These are phyloP conservation scores for Aspergillus sp. DNA, from an alignment of 2,329 filamentous ascomycete species.

Conservation along the genomic window DNA sequence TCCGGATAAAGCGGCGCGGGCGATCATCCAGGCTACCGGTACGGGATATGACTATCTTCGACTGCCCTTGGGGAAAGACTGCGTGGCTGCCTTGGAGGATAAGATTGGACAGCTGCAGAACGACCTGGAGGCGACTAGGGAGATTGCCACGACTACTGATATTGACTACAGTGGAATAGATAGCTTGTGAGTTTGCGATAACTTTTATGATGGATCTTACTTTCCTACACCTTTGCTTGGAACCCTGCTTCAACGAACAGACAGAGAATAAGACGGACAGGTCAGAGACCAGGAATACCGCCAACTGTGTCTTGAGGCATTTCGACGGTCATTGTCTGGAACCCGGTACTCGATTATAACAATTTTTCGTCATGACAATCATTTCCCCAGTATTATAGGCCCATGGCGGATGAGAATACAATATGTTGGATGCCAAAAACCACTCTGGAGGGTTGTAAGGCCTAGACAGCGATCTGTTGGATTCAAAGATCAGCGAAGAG, in stretches of 20 bases:
- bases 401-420: not conserved
- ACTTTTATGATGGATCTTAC: not conserved
- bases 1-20: slow-evolving; percentile 1
- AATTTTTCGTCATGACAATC: not conserved
- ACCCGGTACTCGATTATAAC: too few species aligned
- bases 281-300: not conserved
- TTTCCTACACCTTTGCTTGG: too few species aligned
- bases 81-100: slow-evolving; percentile 4
- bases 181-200: not conserved
- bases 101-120: slow-evolving; percentile 4
- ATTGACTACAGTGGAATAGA: not conserved
- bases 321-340: not conserved
- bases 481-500: too few species aligned
- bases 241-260: too few species aligned
- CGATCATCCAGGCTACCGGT: not conserved
- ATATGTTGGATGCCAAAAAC: too few species aligned
- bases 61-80: slow-evolving; percentile 7
- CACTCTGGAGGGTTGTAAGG: too few species aligned
- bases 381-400: not conserved
- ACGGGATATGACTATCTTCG: not conserved
- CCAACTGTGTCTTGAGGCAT: not conserved
- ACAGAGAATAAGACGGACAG: not conserved
- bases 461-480: too few species aligned
- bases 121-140: not conserved
- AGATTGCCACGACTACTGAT: not conserved